phyloP scores from a whole-genome alignment of 176 grass and related monocot species.

The Bolboschoenus planiculmis region DNA sequence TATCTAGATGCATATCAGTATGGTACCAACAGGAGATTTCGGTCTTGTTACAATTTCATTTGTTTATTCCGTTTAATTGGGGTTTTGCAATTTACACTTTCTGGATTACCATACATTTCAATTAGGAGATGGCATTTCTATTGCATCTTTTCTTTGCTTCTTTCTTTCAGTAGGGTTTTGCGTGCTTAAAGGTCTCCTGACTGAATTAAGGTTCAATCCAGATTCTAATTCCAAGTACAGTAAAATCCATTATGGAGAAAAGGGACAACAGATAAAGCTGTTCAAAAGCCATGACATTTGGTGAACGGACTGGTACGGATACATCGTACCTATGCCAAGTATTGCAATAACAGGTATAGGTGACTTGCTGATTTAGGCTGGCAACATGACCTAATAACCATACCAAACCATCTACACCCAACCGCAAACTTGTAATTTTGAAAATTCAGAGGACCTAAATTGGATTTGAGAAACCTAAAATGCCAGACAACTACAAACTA shows the following conservation, averaged over 20 bases:
- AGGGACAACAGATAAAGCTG: not conserved
- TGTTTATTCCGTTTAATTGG: not conserved
- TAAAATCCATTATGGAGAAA: too few species aligned
- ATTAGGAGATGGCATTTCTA: not conserved
- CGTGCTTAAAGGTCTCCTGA: not conserved
- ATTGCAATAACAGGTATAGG: not conserved
- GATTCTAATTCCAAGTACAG: not conserved
- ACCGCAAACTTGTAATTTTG: not conserved
- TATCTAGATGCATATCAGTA: conserved; percentile 1
- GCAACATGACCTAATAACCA: too few species aligned
- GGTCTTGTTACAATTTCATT: not conserved
- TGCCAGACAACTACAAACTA: not conserved
- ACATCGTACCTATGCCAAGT: not conserved
- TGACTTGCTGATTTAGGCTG: too few species aligned
- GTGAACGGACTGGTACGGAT: not conserved
- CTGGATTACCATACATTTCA: not conserved
- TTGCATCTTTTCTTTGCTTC: not conserved
- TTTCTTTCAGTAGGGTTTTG: not conserved
- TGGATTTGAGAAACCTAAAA: not conserved
- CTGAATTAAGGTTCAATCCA: not conserved
- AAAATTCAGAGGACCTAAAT: not conserved
- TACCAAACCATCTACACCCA: not conserved
- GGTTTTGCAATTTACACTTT: not conserved
- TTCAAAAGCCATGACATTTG: not conserved
- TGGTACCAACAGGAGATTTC: not conserved